These are phyloP conservation scores for Ogataea hybrid DNA, from an alignment of 1,139 yeast species.

Conservation along the genomic window DNA sequence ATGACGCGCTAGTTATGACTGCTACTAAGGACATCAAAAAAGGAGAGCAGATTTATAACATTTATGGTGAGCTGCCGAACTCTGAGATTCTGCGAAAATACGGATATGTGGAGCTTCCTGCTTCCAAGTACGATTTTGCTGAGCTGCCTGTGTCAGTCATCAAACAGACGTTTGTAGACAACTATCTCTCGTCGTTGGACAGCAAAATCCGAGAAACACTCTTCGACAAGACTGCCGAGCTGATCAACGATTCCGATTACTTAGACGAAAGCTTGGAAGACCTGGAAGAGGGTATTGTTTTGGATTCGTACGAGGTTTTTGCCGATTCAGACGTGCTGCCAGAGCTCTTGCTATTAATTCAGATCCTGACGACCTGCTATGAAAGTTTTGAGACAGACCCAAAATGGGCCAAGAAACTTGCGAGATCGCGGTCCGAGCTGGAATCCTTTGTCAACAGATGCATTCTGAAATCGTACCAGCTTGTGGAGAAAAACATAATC, in stretches of 20 bases:
- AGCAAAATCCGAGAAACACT: constrained; percentile 17
- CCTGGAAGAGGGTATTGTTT: constrained; percentile 46
- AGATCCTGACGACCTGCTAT: constrained; percentile 46
- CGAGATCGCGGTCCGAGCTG: constrained; percentile 28
- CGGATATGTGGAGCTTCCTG: constrained; percentile 81
- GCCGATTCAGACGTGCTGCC: constrained; percentile 53
- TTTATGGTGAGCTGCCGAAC: constrained; percentile 90
- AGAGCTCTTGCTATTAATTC: constrained; percentile 54
- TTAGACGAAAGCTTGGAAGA: constrained; percentile 31
- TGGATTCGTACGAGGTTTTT: constrained; percentile 64
- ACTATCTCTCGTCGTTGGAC: constrained; percentile 18
- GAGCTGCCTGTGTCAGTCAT: constrained; percentile 57
- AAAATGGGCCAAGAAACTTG: constrained; percentile 34
- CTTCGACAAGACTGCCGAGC: constrained; percentile 35
- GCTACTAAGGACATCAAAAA: constrained; percentile 58
- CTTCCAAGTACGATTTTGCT: constrained; percentile 78
- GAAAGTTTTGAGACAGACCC: constrained; percentile 35
- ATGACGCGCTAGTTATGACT: constrained; percentile 57
- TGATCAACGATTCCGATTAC: constrained; percentile 33
- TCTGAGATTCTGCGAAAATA: constrained; percentile 84
- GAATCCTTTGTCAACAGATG: constrained; percentile 42
- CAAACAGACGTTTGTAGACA: constrained; percentile 34
- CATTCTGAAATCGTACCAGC: constrained; percentile 46
- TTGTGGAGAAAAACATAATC: constrained; percentile 41
- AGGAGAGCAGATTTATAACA: constrained; percentile 80